Evolutionary conservation across 352 stramenopile species (phyloP), one percentile per base, ranked within the genome.

Genomic region (Phytopythium litorale): DNA sequence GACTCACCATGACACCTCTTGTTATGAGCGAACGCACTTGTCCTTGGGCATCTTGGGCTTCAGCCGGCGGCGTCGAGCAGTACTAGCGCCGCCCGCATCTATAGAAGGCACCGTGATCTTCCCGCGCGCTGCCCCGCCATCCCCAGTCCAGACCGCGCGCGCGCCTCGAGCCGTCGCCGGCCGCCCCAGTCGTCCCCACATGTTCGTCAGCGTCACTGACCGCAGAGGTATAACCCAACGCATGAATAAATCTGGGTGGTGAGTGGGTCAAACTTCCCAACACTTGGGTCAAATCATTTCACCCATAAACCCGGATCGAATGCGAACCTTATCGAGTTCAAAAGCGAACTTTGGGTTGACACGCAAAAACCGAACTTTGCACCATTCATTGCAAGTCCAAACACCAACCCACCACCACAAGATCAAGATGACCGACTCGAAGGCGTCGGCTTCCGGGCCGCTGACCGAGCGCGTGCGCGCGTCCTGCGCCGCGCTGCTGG

Each of bases 31-130:
- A 30, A 68, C 70, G 30, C 42, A 87, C 77, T 83, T 87, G 73
- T 80, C 68, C 35, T 80, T 79, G 25, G 77, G 33, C 53, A 87
- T 65, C 58, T 87, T 84, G 30, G 71, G 71, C 49, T 81, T 83
- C 16, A 84, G 67, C 30, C 73, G 75, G 9, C 66, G 67, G 58
- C 67, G 73, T 1, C 71, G 57, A 48, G 35, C 53, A 15, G n/a
- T 15, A 18, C 53, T 7, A 9, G 57, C 53, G 15, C 60, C 62
- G 46, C 52, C 56, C 57, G 59, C n/a, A 11, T 28, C 46, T 7
- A 52, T 16, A 8, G 50, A 32, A 8, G 78, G 75, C 15, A 85
- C 65, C n/a, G 75, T 77, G 46, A 85, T 60, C 52, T 84, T 83
- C 30, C 23, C 33, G 15, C 67, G 64, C 46, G 33, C n/a, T 19